A percentile compares a stretch with the other conserved stretches of the same genome.
phyloP scores from a whole-genome alignment of 2,329 filamentous ascomycete species.

The Hymenoscyphus infarciens region DNA sequence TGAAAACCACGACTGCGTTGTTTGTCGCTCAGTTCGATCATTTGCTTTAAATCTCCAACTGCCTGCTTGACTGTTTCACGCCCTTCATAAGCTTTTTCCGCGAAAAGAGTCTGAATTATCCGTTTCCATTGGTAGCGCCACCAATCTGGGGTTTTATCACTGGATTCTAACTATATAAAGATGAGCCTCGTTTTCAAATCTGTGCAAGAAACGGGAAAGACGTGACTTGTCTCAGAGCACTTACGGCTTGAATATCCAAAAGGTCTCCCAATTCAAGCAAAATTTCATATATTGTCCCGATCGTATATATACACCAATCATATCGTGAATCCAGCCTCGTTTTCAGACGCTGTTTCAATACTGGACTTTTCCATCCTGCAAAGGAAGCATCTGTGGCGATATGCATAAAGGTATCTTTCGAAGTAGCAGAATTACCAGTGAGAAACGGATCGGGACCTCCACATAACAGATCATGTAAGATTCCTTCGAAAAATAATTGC shows the following conservation, averaged over 20 bases:
- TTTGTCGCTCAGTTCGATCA: conserved; percentile 10
- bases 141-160: conserved; percentile 9
- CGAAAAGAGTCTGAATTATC: not conserved
- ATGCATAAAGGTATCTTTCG: conserved; percentile 5
- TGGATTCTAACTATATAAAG: conserved; percentile 1
- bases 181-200: too few relatives aligned
- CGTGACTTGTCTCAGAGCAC: not conserved
- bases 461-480: conserved; percentile 10
- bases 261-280: conserved; percentile 3
- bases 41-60: conserved; percentile 10
- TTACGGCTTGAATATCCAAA: conserved; percentile 9
- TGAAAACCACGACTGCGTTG: not conserved
- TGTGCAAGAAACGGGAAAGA: too few relatives aligned
- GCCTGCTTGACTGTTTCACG: conserved; percentile 4
- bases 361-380: conserved; percentile 7
- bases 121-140: conserved; percentile 8
- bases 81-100: not conserved
- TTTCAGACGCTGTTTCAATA: not conserved
- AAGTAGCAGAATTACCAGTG: not conserved
- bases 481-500: conserved; percentile 10
- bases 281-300: conserved; percentile 5
- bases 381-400: not conserved
- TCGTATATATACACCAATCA: conserved; percentile 7
- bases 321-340: conserved; percentile 6
- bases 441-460: conserved; percentile 8